These are phyloP conservation scores for Spinellus fusiger DNA, from an alignment of 192 early-diverging fungal genomes.

Conservation along the genomic window DNA sequence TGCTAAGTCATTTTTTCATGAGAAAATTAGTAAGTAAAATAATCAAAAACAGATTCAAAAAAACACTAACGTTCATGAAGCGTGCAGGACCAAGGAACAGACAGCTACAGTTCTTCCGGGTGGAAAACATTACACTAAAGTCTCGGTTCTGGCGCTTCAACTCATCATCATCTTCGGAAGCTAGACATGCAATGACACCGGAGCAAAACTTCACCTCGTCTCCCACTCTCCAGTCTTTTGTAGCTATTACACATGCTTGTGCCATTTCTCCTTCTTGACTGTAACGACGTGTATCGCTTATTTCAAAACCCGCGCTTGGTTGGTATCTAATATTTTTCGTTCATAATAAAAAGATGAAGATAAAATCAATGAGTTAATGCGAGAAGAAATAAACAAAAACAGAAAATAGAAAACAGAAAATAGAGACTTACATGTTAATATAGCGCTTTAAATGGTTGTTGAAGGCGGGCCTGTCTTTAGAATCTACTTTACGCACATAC, in stretches of 20 bases:
- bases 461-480: no score
- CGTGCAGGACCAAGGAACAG: constrained; percentile 58
- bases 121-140: constrained; percentile 45
- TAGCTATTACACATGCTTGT: constrained; percentile 52
- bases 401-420: no score
- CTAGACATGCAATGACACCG: constrained; percentile 48
- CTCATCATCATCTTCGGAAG: constrained; percentile 43
- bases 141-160: constrained; percentile 42
- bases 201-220: constrained; percentile 45
- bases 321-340: constrained; percentile 45
- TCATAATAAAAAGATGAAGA: constrained; percentile 19
- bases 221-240: constrained; percentile 38
- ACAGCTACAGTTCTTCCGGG: constrained; percentile 40
- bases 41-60: not conserved
- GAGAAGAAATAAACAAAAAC: no score
- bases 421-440: no score
- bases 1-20: constrained; percentile 34
- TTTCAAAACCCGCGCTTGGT: constrained; percentile 51
- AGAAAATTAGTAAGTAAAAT: constrained; percentile 2
- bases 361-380: no score
- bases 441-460: no score
- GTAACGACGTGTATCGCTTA: constrained; percentile 48
- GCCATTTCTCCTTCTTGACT: constrained; percentile 30
- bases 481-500: no score
- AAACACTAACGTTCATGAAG: constrained; percentile 57